These are phyloP conservation scores for Aspergillus persii DNA, from an alignment of 2,329 filamentous ascomycete species.

Conservation along the genomic window DNA sequence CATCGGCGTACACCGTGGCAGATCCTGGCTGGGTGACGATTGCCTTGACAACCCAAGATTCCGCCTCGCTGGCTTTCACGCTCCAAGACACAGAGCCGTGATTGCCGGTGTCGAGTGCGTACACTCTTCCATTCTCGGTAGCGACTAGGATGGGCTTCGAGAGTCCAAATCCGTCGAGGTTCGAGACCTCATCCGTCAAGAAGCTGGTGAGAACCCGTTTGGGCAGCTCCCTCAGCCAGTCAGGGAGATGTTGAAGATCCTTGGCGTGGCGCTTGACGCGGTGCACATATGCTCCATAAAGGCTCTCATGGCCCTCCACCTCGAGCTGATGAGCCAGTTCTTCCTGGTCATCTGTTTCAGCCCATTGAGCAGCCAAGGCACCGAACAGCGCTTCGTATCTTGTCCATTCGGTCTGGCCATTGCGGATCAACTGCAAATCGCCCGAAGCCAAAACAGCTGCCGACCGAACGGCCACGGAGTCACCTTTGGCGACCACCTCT, in stretches of 20 bases:
- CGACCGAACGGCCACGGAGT: conserved; percentile 73
- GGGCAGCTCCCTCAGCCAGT: conserved; percentile 69
- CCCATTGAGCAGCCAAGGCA: conserved; percentile 75
- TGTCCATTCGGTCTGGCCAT: conserved; percentile 77
- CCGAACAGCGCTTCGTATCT: conserved; percentile 80
- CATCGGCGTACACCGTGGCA: conserved; percentile 58
- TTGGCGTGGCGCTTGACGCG: conserved; percentile 76
- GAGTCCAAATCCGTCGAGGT: conserved; percentile 70
- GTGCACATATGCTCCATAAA: conserved; percentile 79
- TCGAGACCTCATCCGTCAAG: conserved; percentile 53
- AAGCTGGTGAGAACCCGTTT: conserved; percentile 65
- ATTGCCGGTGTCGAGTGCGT: conserved; percentile 74
- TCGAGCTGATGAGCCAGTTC: conserved; percentile 77
- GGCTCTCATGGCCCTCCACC: conserved; percentile 79
- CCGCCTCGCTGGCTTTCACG: conserved; percentile 59
- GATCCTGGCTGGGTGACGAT: conserved; percentile 62
- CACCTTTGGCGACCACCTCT: conserved; percentile 74
- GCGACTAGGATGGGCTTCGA: conserved; percentile 80
- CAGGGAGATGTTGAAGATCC: conserved; percentile 71
- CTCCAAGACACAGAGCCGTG: conserved; percentile 76
- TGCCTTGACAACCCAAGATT: conserved; percentile 65
- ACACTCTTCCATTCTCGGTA: conserved; percentile 74
- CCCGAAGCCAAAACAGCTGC: conserved; percentile 64
- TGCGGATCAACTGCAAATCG: conserved; percentile 81
- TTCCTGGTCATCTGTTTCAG: conserved; percentile 70